Conservation (phyloP, 225 moss, liverwort and hornwort genomes). For the Sphagnum tenellum region DNA sequence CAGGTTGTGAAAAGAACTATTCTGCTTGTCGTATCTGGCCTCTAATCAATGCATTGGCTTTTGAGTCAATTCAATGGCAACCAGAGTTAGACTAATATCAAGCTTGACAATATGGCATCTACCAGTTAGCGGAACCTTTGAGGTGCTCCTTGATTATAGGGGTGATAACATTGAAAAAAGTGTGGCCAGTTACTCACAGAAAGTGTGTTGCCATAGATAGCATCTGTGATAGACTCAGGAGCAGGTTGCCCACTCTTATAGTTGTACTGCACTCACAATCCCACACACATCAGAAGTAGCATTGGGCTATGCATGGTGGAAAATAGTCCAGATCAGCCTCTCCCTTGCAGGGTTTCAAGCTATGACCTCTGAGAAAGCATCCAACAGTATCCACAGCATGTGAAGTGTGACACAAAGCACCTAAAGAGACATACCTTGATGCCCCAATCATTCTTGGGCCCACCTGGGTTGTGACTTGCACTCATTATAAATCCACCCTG, state of each 20-base stretch:
- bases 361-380: too few relatives aligned
- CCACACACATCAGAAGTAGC: neutral
- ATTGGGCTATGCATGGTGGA: neutral
- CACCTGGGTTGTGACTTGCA: conserved; percentile 95
- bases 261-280: conserved; percentile 36
- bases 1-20: too few relatives aligned
- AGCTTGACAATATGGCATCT: too few relatives aligned
- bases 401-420: neutral
- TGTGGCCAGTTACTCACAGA: conserved; percentile 15
- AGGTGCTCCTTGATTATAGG: too few relatives aligned
- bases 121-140: too few relatives aligned
- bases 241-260: conserved; percentile 95
- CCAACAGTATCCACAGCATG: too few relatives aligned
- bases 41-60: too few relatives aligned
- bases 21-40: too few relatives aligned
- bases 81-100: too few relatives aligned
- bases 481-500: conserved; percentile 97
- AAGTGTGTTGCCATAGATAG: conserved; percentile 81
- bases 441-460: conserved; percentile 94
- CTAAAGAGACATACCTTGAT: conserved; percentile 38
- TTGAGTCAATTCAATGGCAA: too few relatives aligned
- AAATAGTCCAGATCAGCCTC: neutral
- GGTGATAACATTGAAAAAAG: too few relatives aligned
- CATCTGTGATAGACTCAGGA: conserved; percentile 82
- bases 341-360: neutral